A percentile compares a stretch with the other conserved stretches of the same genome.
These are phyloP conservation scores for Claviceps sp. DNA, from an alignment of 2,329 filamentous ascomycete genomes.

Conservation along the genomic window DNA sequence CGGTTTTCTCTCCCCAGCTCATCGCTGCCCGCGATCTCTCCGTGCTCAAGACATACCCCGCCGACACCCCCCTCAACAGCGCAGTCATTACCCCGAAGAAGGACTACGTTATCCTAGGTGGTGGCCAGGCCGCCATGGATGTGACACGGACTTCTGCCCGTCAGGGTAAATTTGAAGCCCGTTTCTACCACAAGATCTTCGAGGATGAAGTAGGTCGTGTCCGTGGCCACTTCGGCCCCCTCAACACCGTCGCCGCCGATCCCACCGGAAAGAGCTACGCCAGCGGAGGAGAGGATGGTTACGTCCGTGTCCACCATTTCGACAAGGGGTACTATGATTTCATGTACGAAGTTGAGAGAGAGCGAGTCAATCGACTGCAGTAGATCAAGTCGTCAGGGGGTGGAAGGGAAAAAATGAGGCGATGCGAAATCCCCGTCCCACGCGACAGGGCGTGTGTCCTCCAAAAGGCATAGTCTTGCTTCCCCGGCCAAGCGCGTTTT, in stretches of 20 bases:
- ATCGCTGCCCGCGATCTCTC: constrained; percentile 75
- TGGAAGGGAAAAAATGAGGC: background rate
- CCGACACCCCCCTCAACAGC: constrained; percentile 94
- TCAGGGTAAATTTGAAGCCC: constrained; percentile 97
- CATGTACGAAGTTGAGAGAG: constrained; percentile 94
- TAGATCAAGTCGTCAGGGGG: constrained; percentile 9
- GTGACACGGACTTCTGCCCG: constrained; percentile 88
- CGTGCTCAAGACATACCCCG: constrained; percentile 80
- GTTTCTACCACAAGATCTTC: constrained; percentile 99
- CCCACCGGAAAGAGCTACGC: constrained; percentile 87
- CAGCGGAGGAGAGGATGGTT: constrained; percentile 93
- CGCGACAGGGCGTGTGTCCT: too few relatives aligned
- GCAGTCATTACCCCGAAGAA: constrained; percentile 90
- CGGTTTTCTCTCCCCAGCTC: constrained; percentile 35
- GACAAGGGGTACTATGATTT: constrained; percentile 99
- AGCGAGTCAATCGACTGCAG: constrained; percentile 41
- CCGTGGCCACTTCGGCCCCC: constrained; percentile 87
- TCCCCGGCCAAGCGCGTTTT: too few relatives aligned
- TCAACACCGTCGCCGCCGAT: constrained; percentile 92
- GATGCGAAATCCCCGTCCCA: too few relatives aligned
- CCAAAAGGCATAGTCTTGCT: too few relatives aligned
- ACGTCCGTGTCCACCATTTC: constrained; percentile 96
- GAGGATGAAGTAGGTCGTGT: constrained; percentile 98
- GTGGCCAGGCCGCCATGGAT: constrained; percentile 97
- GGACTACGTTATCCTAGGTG: constrained; percentile 93